These are phyloP conservation scores for Macrophomina phaseolina DNA, from an alignment of 2,329 filamentous ascomycete genomes.

Conservation along the genomic window DNA sequence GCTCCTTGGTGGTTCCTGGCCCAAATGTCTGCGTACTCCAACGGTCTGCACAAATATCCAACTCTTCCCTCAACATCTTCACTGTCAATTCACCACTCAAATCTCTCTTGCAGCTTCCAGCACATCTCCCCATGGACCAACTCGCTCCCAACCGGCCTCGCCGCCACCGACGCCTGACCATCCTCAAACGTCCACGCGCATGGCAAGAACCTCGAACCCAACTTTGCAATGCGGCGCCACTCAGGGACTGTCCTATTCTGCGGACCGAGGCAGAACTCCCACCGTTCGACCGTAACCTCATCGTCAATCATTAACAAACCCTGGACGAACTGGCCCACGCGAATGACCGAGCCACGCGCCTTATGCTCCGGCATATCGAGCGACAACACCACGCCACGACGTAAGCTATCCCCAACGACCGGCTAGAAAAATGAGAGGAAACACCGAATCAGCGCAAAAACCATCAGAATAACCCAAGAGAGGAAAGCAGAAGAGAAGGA, in stretches of 20 bases:
- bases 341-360: slow-evolving; percentile 58
- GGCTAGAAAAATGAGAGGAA: not conserved
- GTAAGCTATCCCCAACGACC: slow-evolving; percentile 24
- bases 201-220: slow-evolving; percentile 49
- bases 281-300: slow-evolving; percentile 59
- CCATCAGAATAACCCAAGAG: not conserved
- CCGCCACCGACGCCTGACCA: slow-evolving; percentile 32
- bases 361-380: slow-evolving; percentile 41
- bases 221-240: slow-evolving; percentile 47
- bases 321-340: slow-evolving; percentile 63
- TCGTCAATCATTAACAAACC: slow-evolving; percentile 58
- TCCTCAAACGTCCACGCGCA: slow-evolving; percentile 45
- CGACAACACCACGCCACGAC: slow-evolving; percentile 48
- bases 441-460: not conserved
- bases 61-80: not conserved
- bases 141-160: slow-evolving; percentile 34
- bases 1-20: too few species aligned
- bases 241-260: not conserved
- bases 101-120: slow-evolving; percentile 48
- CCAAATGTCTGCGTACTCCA: not conserved
- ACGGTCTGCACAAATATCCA: not conserved
- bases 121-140: slow-evolving; percentile 41
- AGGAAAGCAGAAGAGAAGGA: not conserved
- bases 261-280: slow-evolving; percentile 49
- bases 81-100: not conserved